Percentiles rank a stretch among this genome's conserved stretches.
These are phyloP conservation scores for Brassica juncea DNA, from an alignment of 345 rosid genomes.

Conservation along the genomic window DNA sequence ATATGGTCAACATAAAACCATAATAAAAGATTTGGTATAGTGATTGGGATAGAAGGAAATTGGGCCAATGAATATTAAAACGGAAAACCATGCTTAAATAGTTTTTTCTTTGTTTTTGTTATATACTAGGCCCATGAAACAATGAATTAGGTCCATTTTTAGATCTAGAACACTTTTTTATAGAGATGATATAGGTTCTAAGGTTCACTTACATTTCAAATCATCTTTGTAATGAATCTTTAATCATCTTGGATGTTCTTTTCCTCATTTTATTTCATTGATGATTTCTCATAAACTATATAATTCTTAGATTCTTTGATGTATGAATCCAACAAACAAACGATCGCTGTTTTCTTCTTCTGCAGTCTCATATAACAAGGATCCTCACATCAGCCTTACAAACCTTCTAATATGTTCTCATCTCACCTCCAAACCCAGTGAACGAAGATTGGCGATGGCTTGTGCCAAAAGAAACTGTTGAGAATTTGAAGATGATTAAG, in stretches of 20 bases:
- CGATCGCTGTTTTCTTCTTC: too few species aligned
- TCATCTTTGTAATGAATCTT: too few species aligned
- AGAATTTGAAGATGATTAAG: neutral
- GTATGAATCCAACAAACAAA: too few species aligned
- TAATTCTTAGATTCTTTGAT: too few species aligned
- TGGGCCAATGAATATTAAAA: neutral
- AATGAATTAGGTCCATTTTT: too few species aligned
- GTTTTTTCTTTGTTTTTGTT: neutral
- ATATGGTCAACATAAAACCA: neutral
- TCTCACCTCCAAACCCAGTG: neutral
- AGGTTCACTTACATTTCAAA: too few species aligned
- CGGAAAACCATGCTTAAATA: neutral
- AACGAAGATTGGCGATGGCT: neutral
- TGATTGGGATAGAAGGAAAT: neutral
- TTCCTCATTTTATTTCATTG: too few species aligned
- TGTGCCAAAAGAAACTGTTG: neutral
- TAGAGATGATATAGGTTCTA: too few species aligned
- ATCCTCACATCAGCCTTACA: neutral
- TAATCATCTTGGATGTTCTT: too few species aligned
- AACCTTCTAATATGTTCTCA: neutral
- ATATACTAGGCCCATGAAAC: too few species aligned
- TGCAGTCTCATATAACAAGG: neutral
- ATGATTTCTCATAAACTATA: too few species aligned
- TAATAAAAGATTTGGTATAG: neutral
- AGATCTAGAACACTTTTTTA: too few species aligned